Evolutionary conservation across 805 yeast species (phyloP), one percentile per base, ranked within the genome.

Genomic region (Saccharomycopsis sp.): DNA sequence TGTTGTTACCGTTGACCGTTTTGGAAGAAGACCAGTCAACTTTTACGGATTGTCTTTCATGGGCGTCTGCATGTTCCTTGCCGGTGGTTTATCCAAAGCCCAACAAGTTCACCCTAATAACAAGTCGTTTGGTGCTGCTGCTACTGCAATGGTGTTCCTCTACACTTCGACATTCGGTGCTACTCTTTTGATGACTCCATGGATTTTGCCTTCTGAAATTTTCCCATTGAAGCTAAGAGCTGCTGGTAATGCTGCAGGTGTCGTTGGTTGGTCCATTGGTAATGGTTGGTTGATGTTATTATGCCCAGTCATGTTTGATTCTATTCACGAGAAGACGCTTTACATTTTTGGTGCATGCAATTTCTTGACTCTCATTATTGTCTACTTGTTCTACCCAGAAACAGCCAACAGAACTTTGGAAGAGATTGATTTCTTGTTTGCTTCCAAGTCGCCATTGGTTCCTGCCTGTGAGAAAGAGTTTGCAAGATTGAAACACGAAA

Each of bases 371-470:
- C 70, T 82, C 55, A 87, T 88, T 29, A 71, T 84, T 59, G 82
- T 81, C 61, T 83, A 73, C 76, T 77, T 84, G 71, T 79, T 78
- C 69, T 85, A 83, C 69, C 91, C 91, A 40, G 91, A 86, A 73
- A 85, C 90, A 50, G 83, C 86, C 41, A 89, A 89, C 53, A 78
- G 89, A 68, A 78, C 86, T 37, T 76, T 86, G 70, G 91, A 85
- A 69, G 89, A 84, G 66, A 79, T 85, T 68, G 91, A 85, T 68
- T 82, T 83, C 67, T 82, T 85, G 57, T 58, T 52, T 62, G 86
- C 87, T 21, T 34, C 48, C 9, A 20, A 52, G 4, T n/a, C 15
- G 34, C 37, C 46, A 21, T 34, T 52, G 48, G 55, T 40, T 15
- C 37, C 55, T 12, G 37, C 34, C 15, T 34, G 46, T 23, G 55